phyloP scores from a whole-genome alignment of 345 rosid genomes.

The Excoecaria agallocha region DNA sequence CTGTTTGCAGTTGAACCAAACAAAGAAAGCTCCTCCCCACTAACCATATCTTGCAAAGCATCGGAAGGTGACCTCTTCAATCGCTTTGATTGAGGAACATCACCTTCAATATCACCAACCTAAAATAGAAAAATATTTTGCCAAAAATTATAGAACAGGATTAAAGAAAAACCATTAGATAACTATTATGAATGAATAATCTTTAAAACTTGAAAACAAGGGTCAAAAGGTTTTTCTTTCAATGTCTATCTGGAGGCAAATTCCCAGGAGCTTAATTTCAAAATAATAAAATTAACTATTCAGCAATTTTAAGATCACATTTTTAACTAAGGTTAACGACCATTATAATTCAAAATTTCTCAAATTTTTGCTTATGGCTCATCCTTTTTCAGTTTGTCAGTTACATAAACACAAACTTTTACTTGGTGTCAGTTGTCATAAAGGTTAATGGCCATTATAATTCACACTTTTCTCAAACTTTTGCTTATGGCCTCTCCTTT shows the following conservation, averaged over 20 bases:
- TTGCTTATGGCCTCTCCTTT: neutral
- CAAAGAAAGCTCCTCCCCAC: constrained; percentile 89
- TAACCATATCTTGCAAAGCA: constrained; percentile 80
- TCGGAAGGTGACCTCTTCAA: constrained; percentile 74
- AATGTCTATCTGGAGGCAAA: neutral
- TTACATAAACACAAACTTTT: neutral
- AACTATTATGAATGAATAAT: neutral
- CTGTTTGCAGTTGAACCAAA: constrained; percentile 74
- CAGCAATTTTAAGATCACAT: neutral
- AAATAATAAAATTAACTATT: neutral
- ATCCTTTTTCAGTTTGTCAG: neutral
- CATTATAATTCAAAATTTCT: too few species aligned
- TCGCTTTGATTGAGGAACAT: constrained; percentile 67
- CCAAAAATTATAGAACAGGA: neutral
- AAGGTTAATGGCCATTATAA: neutral
- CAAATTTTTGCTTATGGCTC: too few species aligned
- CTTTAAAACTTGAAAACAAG: constrained; percentile 1
- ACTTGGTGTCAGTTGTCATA: neutral
- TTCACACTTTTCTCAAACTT: too few species aligned
- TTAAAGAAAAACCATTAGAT: neutral
- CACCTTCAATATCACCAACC: constrained; percentile 95
- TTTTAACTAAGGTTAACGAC: too few species aligned
- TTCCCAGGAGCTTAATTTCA: neutral
- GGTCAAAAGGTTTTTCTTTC: neutral
- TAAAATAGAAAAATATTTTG: constrained; percentile 26